Evolutionary conservation across 2,329 filamentous ascomycete genomes (phyloP), one percentile per base, ranked within the genome.

Genomic region (Ophiocordyceps camponoti-saundersi): DNA sequence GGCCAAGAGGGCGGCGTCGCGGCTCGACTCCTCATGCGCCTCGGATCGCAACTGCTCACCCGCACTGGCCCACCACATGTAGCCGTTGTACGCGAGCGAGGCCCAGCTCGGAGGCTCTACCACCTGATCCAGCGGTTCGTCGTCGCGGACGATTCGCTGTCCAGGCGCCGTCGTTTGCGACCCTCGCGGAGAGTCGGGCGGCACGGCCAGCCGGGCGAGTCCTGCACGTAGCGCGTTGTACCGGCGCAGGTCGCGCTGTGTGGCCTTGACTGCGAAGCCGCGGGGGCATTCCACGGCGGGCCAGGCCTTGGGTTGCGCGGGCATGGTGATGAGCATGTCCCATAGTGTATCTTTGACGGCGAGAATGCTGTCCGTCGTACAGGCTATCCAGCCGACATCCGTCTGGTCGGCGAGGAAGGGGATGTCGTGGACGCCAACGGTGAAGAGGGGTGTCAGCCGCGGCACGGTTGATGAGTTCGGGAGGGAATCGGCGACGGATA

Each of bases 341-440:
- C 88, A 96, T 2, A 98, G 75, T 2, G 83, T 76, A 45, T 80
- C 77, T 66, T 96, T 96, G 63, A 86, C 83, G 44, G 79, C 80
- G 15, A 98, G 73, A 49, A 98, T 92, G 57, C 85, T 90, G 65
- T 98, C 92, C 2, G 90, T 96, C 3, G 90, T 95, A 62, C 89
- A 95, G 13, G 90, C 92, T 49, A 95, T 81, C 88, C 89, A 98
- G 39, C 88, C 85, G 15, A 73, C 65, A 30, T 71, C 71, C 61
- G 57, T 8, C 53, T 50, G 73, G 48, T 78, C 70, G 53, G 80
- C 71, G 6, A 96, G 72, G 48, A 82, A 79, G 6, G 85, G 77
- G 45, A 98, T 95, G 58, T 98, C 92, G 61, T 95, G 85, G 16
- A 98, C 81, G 45, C 92, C 92, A 49, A 98, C 76, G 46, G 82